Evolutionary conservation across 163 green algal species (phyloP), one percentile per base, ranked within the genome.

Genomic region (Scenedesmus sp.): DNA sequence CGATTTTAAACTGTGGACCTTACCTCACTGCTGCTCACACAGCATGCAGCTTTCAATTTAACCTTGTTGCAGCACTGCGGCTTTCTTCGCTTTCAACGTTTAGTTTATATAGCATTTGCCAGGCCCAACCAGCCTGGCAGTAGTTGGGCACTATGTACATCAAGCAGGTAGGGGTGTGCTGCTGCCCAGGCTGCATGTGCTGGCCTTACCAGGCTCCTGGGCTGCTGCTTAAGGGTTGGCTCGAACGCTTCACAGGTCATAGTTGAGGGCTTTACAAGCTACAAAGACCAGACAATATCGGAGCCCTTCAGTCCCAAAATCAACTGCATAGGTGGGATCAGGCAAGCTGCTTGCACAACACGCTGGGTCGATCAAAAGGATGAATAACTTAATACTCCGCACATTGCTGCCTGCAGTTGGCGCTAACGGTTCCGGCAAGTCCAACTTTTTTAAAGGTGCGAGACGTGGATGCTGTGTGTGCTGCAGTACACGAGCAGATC

Each of bases 361-460:
- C 56, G 1, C 22, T 26, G 9, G 56, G 20, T 22, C 56, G 20
- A 70, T n/a, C 56, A n/a, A 70, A 33, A 2, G 3, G 20, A 70
- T 33, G n/a, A 13, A 2, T 49, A 30, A 30, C 30, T 46, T 2
- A 83, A 83, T 22, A 35, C 30, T 84, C 18, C 43, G 26, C 2
- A 1, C 49, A n/a, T 35, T 73, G n/a, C 3, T 65, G 43, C 37
- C 35, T 76, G 83, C 96, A 98, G 97, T 99, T 10, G 98, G 98
- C 6, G 97, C 98, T 24, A 99, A 99, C 93, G 98, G 98, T 26
- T 99, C 97, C 0, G 98, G 98, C 20, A 99, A 99, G 92, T 98
- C 96, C 20, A 99, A 99, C 94, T 99, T 99, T 91, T 99, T 99
- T 90, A 96, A 99, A 91, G 97, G 97, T 99, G 88, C 44, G 72